phyloP scores from a whole-genome alignment of 257 asterid genomes.

The Coffea canephora region DNA sequence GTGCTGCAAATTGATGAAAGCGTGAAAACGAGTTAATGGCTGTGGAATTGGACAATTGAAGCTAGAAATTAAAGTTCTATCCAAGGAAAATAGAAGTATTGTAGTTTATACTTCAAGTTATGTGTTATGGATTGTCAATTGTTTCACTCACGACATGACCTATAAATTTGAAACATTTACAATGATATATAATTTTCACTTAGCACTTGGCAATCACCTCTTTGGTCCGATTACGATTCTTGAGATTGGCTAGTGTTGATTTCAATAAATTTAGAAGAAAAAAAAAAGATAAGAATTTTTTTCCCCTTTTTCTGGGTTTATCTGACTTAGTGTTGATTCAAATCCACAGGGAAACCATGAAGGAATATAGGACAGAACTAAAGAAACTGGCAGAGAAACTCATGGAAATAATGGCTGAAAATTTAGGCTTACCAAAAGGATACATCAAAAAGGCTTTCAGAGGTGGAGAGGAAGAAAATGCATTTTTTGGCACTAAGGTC shows the following conservation, averaged over 20 bases:
- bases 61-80: no score
- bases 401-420: slow-evolving; percentile 76
- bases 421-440: slow-evolving; percentile 61
- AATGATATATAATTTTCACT: no score
- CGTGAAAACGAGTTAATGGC: not conserved
- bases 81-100: no score
- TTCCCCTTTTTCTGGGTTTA: not conserved
- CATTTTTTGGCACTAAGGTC: slow-evolving; percentile 86
- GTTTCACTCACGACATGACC: no score
- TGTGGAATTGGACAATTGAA: no score
- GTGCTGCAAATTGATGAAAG: not conserved
- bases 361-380: slow-evolving; percentile 56
- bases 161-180: no score
- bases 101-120: no score
- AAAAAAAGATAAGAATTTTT: not conserved
- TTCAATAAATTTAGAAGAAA: no score
- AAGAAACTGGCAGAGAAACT: slow-evolving; percentile 55
- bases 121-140: no score
- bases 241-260: no score
- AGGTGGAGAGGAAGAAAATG: slow-evolving; percentile 35
- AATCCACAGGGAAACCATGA: slow-evolving; percentile 64
- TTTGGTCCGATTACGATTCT: no score
- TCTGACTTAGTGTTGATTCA: not conserved
- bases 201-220: no score
- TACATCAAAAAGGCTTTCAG: slow-evolving; percentile 67